A percentile compares a stretch with the other conserved stretches of the same genome.
These are phyloP conservation scores for Arachis monticola DNA, from an alignment of 331 rosid genomes.

Conservation along the genomic window DNA sequence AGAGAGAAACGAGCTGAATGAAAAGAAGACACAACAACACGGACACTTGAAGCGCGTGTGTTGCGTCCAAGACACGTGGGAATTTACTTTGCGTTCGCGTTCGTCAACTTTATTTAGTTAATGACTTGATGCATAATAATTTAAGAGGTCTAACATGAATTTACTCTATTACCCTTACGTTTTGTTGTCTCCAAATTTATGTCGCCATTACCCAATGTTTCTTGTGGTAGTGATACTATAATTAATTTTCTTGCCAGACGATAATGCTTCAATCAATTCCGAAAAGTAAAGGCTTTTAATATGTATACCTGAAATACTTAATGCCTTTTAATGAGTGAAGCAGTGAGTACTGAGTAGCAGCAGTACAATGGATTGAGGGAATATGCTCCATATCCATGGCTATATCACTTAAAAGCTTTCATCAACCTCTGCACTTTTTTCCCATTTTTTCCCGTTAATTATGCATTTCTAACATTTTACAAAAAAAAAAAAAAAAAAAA, in stretches of 20 bases:
- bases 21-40: conserved; percentile 2
- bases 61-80: conserved; percentile 36
- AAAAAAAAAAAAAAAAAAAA: too few relatives aligned
- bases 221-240: neutral
- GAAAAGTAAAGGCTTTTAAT: too few relatives aligned
- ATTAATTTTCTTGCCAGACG: neutral
- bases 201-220: neutral
- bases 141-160: neutral
- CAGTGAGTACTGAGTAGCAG: too few relatives aligned
- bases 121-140: too few relatives aligned
- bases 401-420: neutral
- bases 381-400: too few relatives aligned
- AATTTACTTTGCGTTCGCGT: conserved; percentile 8
- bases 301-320: too few relatives aligned
- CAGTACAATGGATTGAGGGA: too few relatives aligned
- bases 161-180: conserved; percentile 7
- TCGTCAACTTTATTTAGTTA: conserved; percentile 32
- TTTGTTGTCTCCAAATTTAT: neutral
- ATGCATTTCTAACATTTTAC: too few relatives aligned
- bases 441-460: too few relatives aligned
- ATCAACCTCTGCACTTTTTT: too few relatives aligned
- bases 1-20: neutral
- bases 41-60: conserved; percentile 31
- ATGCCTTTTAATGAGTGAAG: too few relatives aligned
- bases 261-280: neutral